Evolutionary conservation across 1,139 yeast genomes (phyloP), one percentile per base, ranked within the genome.

Genomic region (Kluyveromyces sp.): DNA sequence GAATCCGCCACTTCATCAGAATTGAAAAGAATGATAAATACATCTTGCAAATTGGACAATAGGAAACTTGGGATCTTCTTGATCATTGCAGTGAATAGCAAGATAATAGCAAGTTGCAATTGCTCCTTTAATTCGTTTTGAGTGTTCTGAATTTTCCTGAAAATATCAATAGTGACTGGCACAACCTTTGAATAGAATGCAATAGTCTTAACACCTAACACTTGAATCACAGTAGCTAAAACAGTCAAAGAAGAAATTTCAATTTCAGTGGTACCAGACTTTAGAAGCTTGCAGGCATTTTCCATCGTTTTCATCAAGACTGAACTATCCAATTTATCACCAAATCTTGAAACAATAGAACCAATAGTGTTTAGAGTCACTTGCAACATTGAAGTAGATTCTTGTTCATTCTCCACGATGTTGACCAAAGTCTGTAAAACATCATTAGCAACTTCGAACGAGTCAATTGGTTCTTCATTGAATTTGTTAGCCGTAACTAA

Each of bases 21-120:
- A 40, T 70, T 68, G 53, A 88, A 75, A 26, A 83, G 68, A 8
- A 81, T 71, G 46, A 71, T 67, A 49, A 88, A 66, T 43, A 87
- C 75, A 45, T 79, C 78, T 47, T 74, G 75, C 56, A 89, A 69
- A 53, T 81, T 81, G 6, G 94, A 79, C 25, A 79, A 72, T 70
- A 92, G 77, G 63, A 92, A 92, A 10, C 88, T 83, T 36, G 98
- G 97, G 55, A 94, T 81, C 58, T 87, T 81, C 65, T 83, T 87
- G 44, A 90, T 70, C 59, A 88, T 73, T 41, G 90, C 77, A 3
- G 96, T 81, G 50, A 87, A 73, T 45, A 92, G 71, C 38, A 87
- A 77, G 53, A 88, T 69, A 21, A 84, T 73, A 0, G 97, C 78
- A 6, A 83, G 70, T 60, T 83, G 89, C 48, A 82, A 64, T 45